phyloP scores from a whole-genome alignment of 2,329 filamentous ascomycete genomes.

The Colletotrichum coccodes region DNA sequence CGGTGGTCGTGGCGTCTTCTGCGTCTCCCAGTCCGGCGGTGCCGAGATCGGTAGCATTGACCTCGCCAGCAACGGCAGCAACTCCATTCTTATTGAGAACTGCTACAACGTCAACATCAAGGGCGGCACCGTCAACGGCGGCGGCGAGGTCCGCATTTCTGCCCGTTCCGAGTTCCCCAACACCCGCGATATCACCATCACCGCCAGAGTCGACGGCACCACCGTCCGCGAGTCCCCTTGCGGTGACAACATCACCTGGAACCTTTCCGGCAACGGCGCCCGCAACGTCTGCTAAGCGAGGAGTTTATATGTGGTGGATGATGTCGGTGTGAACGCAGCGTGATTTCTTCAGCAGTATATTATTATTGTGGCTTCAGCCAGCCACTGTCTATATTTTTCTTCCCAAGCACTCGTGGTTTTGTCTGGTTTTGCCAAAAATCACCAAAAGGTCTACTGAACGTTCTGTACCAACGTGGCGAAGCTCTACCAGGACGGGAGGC shows the following conservation, averaged over 20 bases:
- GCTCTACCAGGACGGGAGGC: not conserved
- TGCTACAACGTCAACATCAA: conserved; percentile 65
- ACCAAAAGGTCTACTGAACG: not conserved
- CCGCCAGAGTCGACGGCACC: conserved; percentile 58
- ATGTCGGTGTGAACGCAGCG: not conserved
- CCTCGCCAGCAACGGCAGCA: conserved; percentile 63
- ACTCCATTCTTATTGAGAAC: conserved; percentile 68
- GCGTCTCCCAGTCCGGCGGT: conserved; percentile 65
- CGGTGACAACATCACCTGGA: conserved; percentile 62
- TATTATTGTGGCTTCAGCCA: not conserved
- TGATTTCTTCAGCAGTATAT: conserved; percentile 6
- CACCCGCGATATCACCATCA: conserved; percentile 61
- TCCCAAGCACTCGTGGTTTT: not conserved
- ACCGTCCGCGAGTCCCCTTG: conserved; percentile 65
- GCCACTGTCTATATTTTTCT: conserved; percentile 5
- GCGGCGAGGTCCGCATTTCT: conserved; percentile 64
- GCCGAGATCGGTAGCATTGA: conserved; percentile 60
- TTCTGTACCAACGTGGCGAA: not conserved
- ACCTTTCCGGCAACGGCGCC: conserved; percentile 55
- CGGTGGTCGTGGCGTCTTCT: conserved; percentile 67
- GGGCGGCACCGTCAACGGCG: conserved; percentile 61
- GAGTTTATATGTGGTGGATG: not conserved
- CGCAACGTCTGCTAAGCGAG: conserved; percentile 51
- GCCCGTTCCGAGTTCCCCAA: conserved; percentile 65
- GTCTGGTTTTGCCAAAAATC: not conserved